Conservation (phyloP, 2,329 filamentous ascomycete species). For the Colletotrichum somersetense region DNA sequence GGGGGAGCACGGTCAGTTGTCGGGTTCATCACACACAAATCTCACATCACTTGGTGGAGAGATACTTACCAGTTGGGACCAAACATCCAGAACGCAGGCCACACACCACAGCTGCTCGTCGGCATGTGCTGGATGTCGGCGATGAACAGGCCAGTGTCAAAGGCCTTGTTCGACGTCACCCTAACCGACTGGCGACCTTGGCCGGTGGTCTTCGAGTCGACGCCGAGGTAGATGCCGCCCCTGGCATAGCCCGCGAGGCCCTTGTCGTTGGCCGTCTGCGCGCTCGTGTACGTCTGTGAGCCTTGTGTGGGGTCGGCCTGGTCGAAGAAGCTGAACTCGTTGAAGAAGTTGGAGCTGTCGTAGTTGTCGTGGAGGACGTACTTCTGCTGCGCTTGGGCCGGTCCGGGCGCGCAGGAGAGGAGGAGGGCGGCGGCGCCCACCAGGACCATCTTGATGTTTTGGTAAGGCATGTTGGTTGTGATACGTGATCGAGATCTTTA, state of each 20-base stretch:
- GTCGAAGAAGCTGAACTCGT: slow-evolving; percentile 67
- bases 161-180: slow-evolving; percentile 74
- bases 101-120: slow-evolving; percentile 76
- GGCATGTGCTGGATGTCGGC: slow-evolving; percentile 84
- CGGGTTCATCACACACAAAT: background rate
- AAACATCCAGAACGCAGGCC: slow-evolving; percentile 80
- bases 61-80: slow-evolving; percentile 71
- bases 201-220: slow-evolving; percentile 71
- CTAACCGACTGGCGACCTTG: slow-evolving; percentile 78
- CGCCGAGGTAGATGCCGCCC: slow-evolving; percentile 74
- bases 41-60: background rate
- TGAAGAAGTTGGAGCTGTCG: slow-evolving; percentile 68
- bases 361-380: slow-evolving; percentile 64
- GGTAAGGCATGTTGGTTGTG: slow-evolving; percentile 31
- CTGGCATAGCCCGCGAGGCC: slow-evolving; percentile 70
- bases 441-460: slow-evolving; percentile 30
- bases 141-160: slow-evolving; percentile 77
- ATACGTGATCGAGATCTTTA: slow-evolving; percentile 13
- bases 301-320: slow-evolving; percentile 78
- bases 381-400: slow-evolving; percentile 45
- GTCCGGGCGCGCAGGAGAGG: slow-evolving; percentile 30
- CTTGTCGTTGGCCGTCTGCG: slow-evolving; percentile 66
- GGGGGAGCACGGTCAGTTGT: slow-evolving; percentile 3
- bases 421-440: slow-evolving; percentile 30
- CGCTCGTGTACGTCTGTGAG: slow-evolving; percentile 77